Conservation (phyloP, 768 basidiomycete species). For the Cystobasidium onofrii region DNA sequence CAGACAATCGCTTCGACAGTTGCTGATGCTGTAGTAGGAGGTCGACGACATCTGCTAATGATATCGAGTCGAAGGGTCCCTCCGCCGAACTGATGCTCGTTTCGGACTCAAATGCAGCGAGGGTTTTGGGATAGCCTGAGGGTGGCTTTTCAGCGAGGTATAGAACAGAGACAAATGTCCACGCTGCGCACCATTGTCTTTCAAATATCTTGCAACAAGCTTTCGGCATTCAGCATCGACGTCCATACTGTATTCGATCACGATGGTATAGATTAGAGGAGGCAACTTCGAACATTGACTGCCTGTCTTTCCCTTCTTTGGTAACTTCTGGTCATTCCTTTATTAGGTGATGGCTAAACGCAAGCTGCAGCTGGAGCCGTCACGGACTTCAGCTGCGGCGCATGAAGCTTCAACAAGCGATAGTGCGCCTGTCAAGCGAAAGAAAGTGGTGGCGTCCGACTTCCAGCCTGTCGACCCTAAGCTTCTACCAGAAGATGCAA, state of each 20-base stretch:
- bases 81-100: not conserved
- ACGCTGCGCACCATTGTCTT: not conserved
- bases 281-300: not conserved
- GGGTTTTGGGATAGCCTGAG: slow-evolving; percentile 1
- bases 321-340: not conserved
- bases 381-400: not conserved
- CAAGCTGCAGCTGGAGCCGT: not conserved
- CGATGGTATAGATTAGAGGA: not conserved
- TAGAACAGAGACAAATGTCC: not conserved
- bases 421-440: not conserved
- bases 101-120: slow-evolving; percentile 13
- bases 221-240: not conserved
- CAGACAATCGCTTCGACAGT: not conserved
- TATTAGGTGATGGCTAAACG: not conserved
- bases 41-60: not conserved
- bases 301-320: no score
- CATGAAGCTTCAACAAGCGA: not conserved
- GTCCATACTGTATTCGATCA: not conserved
- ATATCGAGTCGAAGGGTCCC: not conserved
- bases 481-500: slow-evolving; percentile 5
- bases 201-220: slow-evolving; percentile 10
- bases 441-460: slow-evolving; percentile 8
- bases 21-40: not conserved
- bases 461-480: slow-evolving; percentile 26
- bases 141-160: not conserved